phyloP scores from a whole-genome alignment of 169 alveolate species.

The Eimeria necatrix region DNA sequence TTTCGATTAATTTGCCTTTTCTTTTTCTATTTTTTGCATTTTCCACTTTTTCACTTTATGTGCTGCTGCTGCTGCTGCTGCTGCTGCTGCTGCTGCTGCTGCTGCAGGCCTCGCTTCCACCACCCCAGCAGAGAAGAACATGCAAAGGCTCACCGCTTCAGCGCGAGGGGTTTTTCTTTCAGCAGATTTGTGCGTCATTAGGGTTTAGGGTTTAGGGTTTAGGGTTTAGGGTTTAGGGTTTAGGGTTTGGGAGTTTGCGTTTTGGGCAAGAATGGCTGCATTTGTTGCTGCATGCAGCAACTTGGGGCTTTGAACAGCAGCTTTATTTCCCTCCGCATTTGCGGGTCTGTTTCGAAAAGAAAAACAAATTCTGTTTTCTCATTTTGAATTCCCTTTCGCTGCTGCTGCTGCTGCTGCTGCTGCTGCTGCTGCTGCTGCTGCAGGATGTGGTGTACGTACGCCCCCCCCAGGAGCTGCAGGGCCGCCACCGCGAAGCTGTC shows the following conservation, averaged over 20 bases:
- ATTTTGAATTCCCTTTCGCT: background rate
- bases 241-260: background rate
- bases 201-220: no score
- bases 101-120: constrained; percentile 74
- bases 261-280: no score
- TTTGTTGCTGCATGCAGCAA: no score
- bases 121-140: constrained; percentile 72
- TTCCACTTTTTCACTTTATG: no score
- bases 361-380: background rate
- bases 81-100: background rate
- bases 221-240: background rate
- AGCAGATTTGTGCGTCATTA: background rate
- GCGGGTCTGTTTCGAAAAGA: background rate
- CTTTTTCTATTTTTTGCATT: no score
- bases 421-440: background rate
- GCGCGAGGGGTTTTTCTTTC: constrained; percentile 31
- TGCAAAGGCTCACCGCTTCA: constrained; percentile 55
- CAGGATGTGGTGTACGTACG: constrained; percentile 78
- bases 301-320: no score
- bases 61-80: background rate
- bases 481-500: constrained; percentile 55
- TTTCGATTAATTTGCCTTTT: no score
- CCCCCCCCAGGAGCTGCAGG: constrained; percentile 65
- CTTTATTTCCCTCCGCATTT: background rate
- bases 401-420: background rate